Percentiles rank a stretch among this genome's conserved stretches.
phyloP scores from a whole-genome alignment of 2,329 filamentous ascomycete species.

The Calonectria crousiana region DNA sequence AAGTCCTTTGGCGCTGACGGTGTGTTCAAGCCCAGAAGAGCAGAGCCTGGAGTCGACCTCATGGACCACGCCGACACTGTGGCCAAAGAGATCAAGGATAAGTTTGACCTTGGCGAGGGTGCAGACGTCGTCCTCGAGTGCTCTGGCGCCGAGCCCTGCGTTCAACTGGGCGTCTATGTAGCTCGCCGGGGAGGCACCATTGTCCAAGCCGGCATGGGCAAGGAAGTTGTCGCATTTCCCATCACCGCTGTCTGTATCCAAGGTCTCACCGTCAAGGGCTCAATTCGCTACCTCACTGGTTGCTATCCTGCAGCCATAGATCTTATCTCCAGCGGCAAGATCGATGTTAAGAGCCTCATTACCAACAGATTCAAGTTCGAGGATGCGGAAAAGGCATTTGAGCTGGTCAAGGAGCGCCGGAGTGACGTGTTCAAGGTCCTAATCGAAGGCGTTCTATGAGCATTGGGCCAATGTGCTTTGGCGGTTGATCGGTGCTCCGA shows the following conservation, averaged over 20 bases:
- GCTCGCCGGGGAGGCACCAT: constrained; percentile 59
- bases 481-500: no score
- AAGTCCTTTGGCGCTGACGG: background rate
- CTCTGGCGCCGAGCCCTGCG: constrained; percentile 57
- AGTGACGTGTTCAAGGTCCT: background rate
- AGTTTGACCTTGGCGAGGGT: background rate
- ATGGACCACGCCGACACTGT: background rate
- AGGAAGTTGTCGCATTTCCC: constrained; percentile 60
- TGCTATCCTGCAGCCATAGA: constrained; percentile 45
- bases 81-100: background rate
- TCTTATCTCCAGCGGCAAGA: constrained; percentile 59
- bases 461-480: no score
- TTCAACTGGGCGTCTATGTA: constrained; percentile 58
- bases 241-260: constrained; percentile 53
- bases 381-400: constrained; percentile 58
- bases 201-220: constrained; percentile 64
- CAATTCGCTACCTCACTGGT: constrained; percentile 2
- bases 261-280: constrained; percentile 5
- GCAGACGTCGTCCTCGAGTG: background rate
- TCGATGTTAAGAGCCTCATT: constrained; percentile 41
- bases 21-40: background rate
- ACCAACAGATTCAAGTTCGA: no score
- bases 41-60: background rate
- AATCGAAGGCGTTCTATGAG: constrained; percentile 4
- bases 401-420: background rate